Conservation (phyloP, 192 early-diverging fungal genomes). For the Umbelopsis vinacea region DNA sequence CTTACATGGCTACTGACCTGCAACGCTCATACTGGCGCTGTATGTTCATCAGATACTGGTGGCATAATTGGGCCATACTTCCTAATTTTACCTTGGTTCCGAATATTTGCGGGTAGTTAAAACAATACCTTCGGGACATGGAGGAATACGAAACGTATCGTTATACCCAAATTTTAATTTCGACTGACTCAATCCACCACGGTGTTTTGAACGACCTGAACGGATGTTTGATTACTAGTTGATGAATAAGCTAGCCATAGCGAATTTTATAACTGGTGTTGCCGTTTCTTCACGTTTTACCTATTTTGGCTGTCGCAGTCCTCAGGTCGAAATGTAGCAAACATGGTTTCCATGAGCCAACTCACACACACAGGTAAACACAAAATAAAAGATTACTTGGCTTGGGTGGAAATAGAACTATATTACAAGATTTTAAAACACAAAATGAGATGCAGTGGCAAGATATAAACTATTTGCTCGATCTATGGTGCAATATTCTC, state of each 20-base stretch:
- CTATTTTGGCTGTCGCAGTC: neutral
- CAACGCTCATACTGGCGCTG: too few species aligned
- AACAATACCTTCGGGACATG: too few species aligned
- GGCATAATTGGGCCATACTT: too few species aligned
- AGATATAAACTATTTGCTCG: neutral
- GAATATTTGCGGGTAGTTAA: too few species aligned
- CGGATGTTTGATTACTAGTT: too few species aligned
- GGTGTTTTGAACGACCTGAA: neutral
- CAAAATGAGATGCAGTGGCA: neutral
- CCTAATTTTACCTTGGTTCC: too few species aligned
- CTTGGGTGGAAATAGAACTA: neutral
- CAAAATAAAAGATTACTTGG: neutral
- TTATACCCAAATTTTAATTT: neutral
- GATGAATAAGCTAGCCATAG: too few species aligned
- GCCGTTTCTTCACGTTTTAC: too few species aligned
- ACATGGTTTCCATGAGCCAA: neutral
- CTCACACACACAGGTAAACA: neutral
- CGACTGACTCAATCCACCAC: neutral
- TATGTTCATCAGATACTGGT: too few species aligned
- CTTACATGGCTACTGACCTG: too few species aligned
- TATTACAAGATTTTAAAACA: slow-evolving; percentile 14
- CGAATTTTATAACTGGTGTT: too few species aligned
- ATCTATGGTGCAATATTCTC: slow-evolving; percentile 17
- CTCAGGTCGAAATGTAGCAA: neutral
- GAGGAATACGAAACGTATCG: too few species aligned